Conservation (phyloP, 495 filamentous ascomycete species). For the Penicillium mononematosum region DNA sequence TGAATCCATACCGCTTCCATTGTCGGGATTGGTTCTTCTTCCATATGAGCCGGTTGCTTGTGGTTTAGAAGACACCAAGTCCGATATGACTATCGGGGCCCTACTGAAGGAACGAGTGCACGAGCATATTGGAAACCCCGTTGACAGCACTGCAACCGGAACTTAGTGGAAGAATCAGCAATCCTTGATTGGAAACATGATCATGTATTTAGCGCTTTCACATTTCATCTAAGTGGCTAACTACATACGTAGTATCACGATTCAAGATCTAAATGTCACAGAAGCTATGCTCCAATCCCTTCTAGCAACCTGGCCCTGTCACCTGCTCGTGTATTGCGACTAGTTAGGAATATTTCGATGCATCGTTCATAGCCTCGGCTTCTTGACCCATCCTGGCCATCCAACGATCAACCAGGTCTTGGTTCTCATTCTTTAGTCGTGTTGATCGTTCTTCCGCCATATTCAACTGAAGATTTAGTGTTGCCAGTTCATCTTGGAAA, state of each 20-base stretch:
- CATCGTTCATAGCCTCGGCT: slow-evolving; percentile 82
- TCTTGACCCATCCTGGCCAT: slow-evolving; percentile 83
- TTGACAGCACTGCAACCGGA: too few relatives aligned
- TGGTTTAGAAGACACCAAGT: too few relatives aligned
- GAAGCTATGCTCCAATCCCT: not conserved
- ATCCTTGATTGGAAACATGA: not conserved
- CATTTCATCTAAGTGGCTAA: not conserved
- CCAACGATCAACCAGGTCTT: slow-evolving; percentile 85
- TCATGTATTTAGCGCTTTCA: not conserved
- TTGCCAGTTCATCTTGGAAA: slow-evolving; percentile 86
- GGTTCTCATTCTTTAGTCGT: slow-evolving; percentile 76
- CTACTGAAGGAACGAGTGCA: too few relatives aligned
- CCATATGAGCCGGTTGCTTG: too few relatives aligned
- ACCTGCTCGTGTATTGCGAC: not conserved
- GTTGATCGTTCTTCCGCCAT: slow-evolving; percentile 70
- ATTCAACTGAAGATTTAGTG: slow-evolving; percentile 82
- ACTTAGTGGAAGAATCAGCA: not conserved
- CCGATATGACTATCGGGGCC: too few relatives aligned
- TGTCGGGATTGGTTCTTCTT: too few relatives aligned
- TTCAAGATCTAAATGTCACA: not conserved
- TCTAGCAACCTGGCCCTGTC: not conserved
- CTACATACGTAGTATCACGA: not conserved
- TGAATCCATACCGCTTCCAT: too few relatives aligned
- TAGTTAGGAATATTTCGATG: slow-evolving; percentile 45
- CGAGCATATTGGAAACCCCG: too few relatives aligned